Evolutionary conservation across 495 filamentous ascomycete genomes (phyloP).

Genomic region (Cercophora sp.): DNA sequence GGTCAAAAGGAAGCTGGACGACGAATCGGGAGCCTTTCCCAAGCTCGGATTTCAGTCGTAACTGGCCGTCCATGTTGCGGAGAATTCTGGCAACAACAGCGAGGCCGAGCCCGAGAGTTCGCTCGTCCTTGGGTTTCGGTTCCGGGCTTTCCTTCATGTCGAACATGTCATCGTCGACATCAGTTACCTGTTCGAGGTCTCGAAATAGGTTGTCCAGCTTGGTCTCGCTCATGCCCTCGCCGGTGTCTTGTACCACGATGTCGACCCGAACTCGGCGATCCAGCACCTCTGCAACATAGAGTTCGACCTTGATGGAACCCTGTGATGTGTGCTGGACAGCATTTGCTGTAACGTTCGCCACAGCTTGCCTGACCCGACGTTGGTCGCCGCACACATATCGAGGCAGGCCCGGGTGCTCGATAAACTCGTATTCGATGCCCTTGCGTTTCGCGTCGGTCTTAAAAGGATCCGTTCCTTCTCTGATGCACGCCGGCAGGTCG

Average conservation of each 20-base stretch:
- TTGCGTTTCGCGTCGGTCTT: constrained; percentile 72
- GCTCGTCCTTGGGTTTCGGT: constrained; percentile 26
- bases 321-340: constrained; percentile 73
- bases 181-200: constrained; percentile 80
- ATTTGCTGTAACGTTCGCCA: constrained; percentile 81
- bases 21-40: constrained; percentile 82
- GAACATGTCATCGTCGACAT: constrained; percentile 40
- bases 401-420: constrained; percentile 67
- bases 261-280: constrained; percentile 59
- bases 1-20: constrained; percentile 63
- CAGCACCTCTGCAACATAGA: constrained; percentile 46
- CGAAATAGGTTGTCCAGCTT: constrained; percentile 76
- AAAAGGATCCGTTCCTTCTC: constrained; percentile 73
- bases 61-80: constrained; percentile 85
- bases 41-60: constrained; percentile 81
- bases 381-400: constrained; percentile 72
- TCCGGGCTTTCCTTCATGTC: constrained; percentile 26
- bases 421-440: constrained; percentile 61
- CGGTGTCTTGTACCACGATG: constrained; percentile 74
- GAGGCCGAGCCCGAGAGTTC: constrained; percentile 72
- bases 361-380: constrained; percentile 70
- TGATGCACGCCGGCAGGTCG: constrained; percentile 66
- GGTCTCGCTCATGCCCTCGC: constrained; percentile 67
- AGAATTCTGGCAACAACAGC: constrained; percentile 82
- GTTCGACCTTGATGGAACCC: constrained; percentile 71